Base-by-base conservation (phyloP, 495 filamentous ascomycete genomes). In the Achaetomiella virescens region DNA sequence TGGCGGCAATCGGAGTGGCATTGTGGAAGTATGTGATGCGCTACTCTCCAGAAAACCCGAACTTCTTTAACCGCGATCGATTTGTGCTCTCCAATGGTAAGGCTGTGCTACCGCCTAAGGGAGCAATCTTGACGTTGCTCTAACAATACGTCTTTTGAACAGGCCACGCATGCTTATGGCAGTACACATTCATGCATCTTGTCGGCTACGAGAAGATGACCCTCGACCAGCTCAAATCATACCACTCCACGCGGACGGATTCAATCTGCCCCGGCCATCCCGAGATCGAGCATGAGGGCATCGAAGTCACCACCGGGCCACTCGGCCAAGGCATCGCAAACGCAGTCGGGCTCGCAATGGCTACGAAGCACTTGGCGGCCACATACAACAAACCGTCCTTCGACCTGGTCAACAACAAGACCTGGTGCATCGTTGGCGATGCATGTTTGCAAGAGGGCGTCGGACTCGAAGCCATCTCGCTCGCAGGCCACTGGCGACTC, bases 261-360 rank as follows among this genome's bases (percentile, higher is more conserved):
- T 70, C 76, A 11, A 59, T 82, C 0, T 81, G 77, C 48, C 82
- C 78, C 33, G 82, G 78, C 1, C 82, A 85, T 55, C 82, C 82
- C 0, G 82, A 85, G 59, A 82, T 83, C 41, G 82, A 84, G 54
- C 71, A 78, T 40, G 73, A 77, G 14, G 82, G 80, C 7, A 76
- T 85, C 49, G 82, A 84, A 63, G 79, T 85, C 1, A 85, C 82
- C 1, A 84, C 81, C 0, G 81, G 81, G 1, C 81, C 81, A 0
- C 70, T 84, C 21, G 81, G 81, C 3, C 81, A 83, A 62, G 81
- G 81, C 36, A 66, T 84, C 25, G 75, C 80, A 3, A 84, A 84
- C 60, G 78, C 81, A 0, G 81, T 83, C 12, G 81, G 81, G 25
- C 50, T 84, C 36, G 81, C 81, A 2, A 80, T 83, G 70, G 81